phyloP scores from a whole-genome alignment of 2,329 filamentous ascomycete species.

The Daldinia sp. region DNA sequence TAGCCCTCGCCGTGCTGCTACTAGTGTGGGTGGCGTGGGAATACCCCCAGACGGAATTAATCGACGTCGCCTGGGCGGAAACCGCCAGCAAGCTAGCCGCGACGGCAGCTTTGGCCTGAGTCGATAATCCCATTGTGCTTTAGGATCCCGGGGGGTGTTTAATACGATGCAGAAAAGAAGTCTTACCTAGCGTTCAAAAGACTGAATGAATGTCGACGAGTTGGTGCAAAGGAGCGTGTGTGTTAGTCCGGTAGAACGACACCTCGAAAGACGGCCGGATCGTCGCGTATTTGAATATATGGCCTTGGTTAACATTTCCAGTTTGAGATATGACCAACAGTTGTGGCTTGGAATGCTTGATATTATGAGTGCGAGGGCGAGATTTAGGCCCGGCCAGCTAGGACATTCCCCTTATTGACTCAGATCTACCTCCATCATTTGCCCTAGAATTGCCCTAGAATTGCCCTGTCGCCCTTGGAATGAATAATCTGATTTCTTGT shows the following conservation, averaged over 20 bases:
- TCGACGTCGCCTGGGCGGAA: constrained; percentile 1
- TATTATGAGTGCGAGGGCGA: neutral
- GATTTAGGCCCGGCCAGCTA: neutral
- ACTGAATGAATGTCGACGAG: neutral
- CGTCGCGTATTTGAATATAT: neutral
- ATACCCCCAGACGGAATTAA: neutral
- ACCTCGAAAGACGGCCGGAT: neutral
- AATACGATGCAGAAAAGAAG: neutral
- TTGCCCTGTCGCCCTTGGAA: neutral
- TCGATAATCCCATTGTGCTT: constrained; percentile 38
- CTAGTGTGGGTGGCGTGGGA: neutral
- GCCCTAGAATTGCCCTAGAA: no score
- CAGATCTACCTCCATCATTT: neutral
- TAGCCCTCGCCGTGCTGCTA: no score
- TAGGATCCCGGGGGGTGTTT: neutral
- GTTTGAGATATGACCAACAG: neutral
- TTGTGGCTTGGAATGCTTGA: neutral
- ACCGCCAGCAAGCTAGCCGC: constrained; percentile 34
- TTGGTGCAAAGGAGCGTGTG: neutral
- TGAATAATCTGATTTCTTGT: neutral
- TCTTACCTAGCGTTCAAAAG: neutral
- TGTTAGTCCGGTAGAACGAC: neutral
- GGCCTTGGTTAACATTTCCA: neutral
- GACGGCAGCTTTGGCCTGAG: constrained; percentile 30
- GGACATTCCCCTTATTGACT: neutral